Base-by-base conservation (phyloP, 495 filamentous ascomycete species). In the Pyronema domesticum region DNA sequence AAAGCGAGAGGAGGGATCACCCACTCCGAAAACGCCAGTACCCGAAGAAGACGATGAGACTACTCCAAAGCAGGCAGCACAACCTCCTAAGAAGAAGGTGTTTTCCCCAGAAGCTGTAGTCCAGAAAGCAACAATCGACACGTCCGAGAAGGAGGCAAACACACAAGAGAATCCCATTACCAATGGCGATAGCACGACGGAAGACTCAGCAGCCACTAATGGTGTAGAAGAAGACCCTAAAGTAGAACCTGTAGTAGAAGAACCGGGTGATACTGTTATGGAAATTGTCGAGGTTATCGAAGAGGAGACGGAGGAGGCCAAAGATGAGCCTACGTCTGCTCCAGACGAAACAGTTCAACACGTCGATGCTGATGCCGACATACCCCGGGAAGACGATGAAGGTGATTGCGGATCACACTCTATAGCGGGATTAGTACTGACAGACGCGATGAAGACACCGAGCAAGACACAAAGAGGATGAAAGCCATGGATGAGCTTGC, bases 401-500 rank as follows among this genome's bases (percentile, higher is more conserved):
- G 71, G 84, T 89, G 76, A 68, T 70, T 53, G 30, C 23, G 45
- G 35, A 18, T 48, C 39, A 9, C 11, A 13, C 34, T 14, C n/a
- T 37, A 36, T 13, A 35, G n/a, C 8, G 18, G 39, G n/a, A 45
- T 15, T 23, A 15, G 37, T 51, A 59, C 74, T 81, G 60, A 82
- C 64, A 47, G 3, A 37, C 36, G 30, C 13, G 11, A 10, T 42
- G 14, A 17, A 53, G 89, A 82, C 47, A 74, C 80, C 17, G 63
- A 65, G 53, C 55, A 58, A 33, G 56, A 57, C 10, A 46, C 34
- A 54, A 83, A 79, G 62, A 89, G 88, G 68, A 82, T 79, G 64
- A 75, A 76, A 35, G 89, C 89, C 0, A 80, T 88, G 72, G 85
- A 89, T 44, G 80, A 86, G 44, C 70, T 95, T 19, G 71, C 75